These are phyloP conservation scores for Nakazawaea anatomiae DNA, from an alignment of 805 yeast genomes.

Conservation along the genomic window DNA sequence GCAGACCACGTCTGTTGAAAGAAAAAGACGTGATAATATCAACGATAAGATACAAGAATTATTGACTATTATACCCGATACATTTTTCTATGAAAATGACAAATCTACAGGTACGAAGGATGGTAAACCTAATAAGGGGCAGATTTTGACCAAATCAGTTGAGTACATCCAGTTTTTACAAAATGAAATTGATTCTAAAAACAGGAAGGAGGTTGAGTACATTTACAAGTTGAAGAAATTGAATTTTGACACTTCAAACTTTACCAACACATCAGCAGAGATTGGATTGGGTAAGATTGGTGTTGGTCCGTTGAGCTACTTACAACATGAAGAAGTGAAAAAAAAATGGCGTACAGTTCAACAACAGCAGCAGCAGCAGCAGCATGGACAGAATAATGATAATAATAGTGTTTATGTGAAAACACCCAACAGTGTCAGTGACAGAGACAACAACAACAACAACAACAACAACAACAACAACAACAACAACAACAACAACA, in stretches of 20 bases:
- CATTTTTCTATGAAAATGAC: conserved; percentile 34
- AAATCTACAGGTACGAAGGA: conserved; percentile 68
- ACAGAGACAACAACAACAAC: background rate
- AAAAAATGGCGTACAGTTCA: background rate
- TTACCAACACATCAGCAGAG: conserved; percentile 74
- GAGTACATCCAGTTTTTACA: conserved; percentile 66
- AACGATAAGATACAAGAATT: conserved; percentile 52
- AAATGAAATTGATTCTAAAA: conserved; percentile 68
- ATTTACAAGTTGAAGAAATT: conserved; percentile 44
- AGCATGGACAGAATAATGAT: too few species aligned
- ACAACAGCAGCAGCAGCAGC: background rate
- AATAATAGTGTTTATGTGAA: too few species aligned
- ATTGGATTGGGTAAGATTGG: conserved; percentile 71
- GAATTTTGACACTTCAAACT: conserved; percentile 42
- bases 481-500: conserved; percentile 4
- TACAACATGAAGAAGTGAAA: conserved; percentile 10
- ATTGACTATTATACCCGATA: conserved; percentile 25
- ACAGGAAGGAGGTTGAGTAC: conserved; percentile 73
- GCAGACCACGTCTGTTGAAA: conserved; percentile 26
- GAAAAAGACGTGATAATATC: conserved; percentile 50
- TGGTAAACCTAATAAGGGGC: conserved; percentile 84
- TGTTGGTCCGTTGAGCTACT: conserved; percentile 68
- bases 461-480: background rate
- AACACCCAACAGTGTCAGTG: too few species aligned
- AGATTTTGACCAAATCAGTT: conserved; percentile 67